These are phyloP conservation scores for Citrus trifoliata DNA, from an alignment of 345 rosid genomes.

Conservation along the genomic window DNA sequence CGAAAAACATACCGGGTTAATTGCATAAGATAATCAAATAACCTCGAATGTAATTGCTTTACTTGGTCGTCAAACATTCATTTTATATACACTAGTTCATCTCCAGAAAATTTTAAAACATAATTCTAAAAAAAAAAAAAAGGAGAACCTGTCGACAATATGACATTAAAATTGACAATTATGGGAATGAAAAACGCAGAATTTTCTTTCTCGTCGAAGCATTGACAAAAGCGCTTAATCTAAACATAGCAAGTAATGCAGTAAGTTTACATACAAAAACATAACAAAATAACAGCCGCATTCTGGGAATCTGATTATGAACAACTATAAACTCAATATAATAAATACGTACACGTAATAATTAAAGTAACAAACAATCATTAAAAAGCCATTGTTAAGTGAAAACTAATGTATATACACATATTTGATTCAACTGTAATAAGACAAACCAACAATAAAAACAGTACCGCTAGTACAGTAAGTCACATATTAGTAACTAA, in stretches of 20 bases:
- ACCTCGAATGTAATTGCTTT: neutral
- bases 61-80: neutral
- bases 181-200: conserved; percentile 1
- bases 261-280: neutral
- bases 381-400: neutral
- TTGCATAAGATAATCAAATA: neutral
- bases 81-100: neutral
- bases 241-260: neutral
- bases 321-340: neutral
- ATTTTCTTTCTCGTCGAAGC: neutral
- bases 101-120: no score
- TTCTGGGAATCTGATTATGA: neutral
- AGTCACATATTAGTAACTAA: neutral
- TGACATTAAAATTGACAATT: neutral
- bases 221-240: neutral
- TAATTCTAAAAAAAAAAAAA: neutral
- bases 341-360: neutral
- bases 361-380: conserved; percentile 3
- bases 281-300: neutral
- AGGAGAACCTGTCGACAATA: neutral
- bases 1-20: neutral
- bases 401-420: no score
- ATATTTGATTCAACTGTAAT: neutral
- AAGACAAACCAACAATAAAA: neutral
- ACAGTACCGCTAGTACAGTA: conserved; percentile 9